Conservation (phyloP, 805 yeast genomes). For the Yarrowia deformans region DNA sequence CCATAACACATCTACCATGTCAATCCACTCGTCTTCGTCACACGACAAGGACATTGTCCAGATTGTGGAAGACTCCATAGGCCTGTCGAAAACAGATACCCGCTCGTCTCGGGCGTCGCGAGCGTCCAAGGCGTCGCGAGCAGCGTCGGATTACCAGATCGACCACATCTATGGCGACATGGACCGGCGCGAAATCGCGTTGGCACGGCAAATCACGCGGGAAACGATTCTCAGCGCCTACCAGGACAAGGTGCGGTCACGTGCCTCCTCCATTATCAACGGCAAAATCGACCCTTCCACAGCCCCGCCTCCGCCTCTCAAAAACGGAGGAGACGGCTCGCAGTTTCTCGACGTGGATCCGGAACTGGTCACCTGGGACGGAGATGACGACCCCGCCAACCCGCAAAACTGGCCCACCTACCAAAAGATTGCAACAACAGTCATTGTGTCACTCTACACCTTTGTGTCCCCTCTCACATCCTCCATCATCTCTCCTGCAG, state of each 20-base stretch:
- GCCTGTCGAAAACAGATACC: constrained; percentile 33
- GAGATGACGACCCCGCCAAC: constrained; percentile 63
- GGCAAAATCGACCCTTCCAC: constrained; percentile 28
- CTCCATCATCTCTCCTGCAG: constrained; percentile 68
- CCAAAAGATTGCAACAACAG: constrained; percentile 56
- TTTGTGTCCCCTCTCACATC: constrained; percentile 69
- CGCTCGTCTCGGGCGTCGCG: constrained; percentile 1
- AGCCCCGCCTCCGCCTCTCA: constrained; percentile 40
- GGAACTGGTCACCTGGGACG: constrained; percentile 73
- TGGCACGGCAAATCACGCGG: constrained; percentile 56
- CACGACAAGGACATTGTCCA: constrained; percentile 35
- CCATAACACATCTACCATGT: background rate
- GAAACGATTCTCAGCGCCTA: constrained; percentile 54
- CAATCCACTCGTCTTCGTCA: constrained; percentile 23
- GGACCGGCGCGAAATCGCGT: constrained; percentile 51
- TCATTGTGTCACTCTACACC: constrained; percentile 61
- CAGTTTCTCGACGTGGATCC: constrained; percentile 66
- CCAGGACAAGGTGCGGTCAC: constrained; percentile 45
- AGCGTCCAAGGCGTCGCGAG: constrained; percentile 13
- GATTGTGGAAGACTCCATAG: constrained; percentile 34
- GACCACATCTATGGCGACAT: constrained; percentile 55
- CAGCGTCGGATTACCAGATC: constrained; percentile 42
- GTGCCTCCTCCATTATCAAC: constrained; percentile 40
- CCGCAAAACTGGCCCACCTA: constrained; percentile 67
- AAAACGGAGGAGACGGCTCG: constrained; percentile 55